Evolutionary conservation across 176 grass and related monocot genomes (phyloP).

Genomic region (Olyra latifolia): DNA sequence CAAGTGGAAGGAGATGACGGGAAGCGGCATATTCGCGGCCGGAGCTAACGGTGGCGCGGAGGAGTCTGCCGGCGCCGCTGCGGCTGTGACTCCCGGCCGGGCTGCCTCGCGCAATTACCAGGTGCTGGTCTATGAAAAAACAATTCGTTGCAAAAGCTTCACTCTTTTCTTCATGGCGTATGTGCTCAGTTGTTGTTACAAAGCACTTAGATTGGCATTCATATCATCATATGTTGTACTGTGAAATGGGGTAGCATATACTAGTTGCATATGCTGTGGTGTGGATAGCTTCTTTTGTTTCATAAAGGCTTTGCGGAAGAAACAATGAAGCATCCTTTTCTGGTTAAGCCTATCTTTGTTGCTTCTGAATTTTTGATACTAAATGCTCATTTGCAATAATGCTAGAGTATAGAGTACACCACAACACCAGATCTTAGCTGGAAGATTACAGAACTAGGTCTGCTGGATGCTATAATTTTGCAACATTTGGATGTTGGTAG

Average conservation of each 20-base stretch:
- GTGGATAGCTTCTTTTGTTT: not conserved
- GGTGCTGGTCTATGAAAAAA: conserved; percentile 20
- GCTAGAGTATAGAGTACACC: not conserved
- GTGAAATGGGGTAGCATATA: not conserved
- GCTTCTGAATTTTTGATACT: not conserved
- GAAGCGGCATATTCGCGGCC: conserved; percentile 73
- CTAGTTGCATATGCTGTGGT: not conserved
- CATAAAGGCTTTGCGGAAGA: not conserved
- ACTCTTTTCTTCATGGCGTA: not conserved
- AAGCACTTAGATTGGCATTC: not conserved
- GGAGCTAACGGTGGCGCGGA: conserved; percentile 38
- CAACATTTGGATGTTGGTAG: not conserved
- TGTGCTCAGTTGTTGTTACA: not conserved
- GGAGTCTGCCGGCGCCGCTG: conserved; percentile 25
- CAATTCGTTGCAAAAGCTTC: not conserved
- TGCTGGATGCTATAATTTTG: not conserved
- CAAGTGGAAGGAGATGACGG: conserved; percentile 96
- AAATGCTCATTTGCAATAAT: not conserved
- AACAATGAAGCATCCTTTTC: not conserved
- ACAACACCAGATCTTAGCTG: not conserved
- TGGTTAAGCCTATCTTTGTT: not conserved
- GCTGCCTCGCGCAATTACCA: conserved; percentile 58
- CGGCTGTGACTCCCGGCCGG: conserved; percentile 34
- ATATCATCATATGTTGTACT: not conserved
- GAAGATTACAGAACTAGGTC: not conserved